Evolutionary conservation across 1,284 basidiomycete genomes (phyloP).

Genomic region (Rhodotorula sp.): DNA sequence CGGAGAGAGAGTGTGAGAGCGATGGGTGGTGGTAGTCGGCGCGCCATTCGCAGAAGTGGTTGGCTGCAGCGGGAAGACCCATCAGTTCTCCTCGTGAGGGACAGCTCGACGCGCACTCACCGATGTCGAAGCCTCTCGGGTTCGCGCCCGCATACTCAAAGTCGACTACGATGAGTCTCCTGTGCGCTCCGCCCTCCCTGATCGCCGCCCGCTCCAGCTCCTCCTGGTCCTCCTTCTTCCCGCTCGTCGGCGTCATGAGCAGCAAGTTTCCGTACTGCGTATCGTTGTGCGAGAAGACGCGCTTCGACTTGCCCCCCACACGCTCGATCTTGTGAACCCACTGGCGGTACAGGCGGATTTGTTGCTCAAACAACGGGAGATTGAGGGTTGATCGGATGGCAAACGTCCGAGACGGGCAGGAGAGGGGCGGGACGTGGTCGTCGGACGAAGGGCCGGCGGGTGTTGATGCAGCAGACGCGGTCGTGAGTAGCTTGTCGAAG

Average conservation of each 20-base stretch:
- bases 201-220: conserved; percentile 33
- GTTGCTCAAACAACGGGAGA: conserved; percentile 61
- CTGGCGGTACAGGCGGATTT: conserved; percentile 65
- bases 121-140: conserved; percentile 82
- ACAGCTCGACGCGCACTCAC: conserved; percentile 11
- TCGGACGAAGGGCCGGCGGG: neutral
- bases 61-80: conserved; percentile 54
- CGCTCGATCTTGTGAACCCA: conserved; percentile 63
- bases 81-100: neutral
- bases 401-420: conserved; percentile 18
- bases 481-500: conserved; percentile 27
- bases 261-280: conserved; percentile 91
- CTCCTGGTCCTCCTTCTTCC: conserved; percentile 24
- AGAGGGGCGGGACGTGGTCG: conserved; percentile 23
- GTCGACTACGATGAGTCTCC: conserved; percentile 85
- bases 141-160: conserved; percentile 92
- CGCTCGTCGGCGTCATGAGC: conserved; percentile 54
- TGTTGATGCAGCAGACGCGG: conserved; percentile 5
- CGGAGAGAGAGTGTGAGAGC: conserved; percentile 67
- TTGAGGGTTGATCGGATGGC: conserved; percentile 54
- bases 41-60: conserved; percentile 95
- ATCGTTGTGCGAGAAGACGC: conserved; percentile 78
- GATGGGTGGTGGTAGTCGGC: conserved; percentile 73
- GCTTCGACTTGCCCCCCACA: conserved; percentile 56
- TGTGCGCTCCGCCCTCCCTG: conserved; percentile 36